Evolutionary conservation across 2,329 filamentous ascomycete genomes (phyloP), one percentile per base, ranked within the genome.

Genomic region (Mycosphaerella arachidis): DNA sequence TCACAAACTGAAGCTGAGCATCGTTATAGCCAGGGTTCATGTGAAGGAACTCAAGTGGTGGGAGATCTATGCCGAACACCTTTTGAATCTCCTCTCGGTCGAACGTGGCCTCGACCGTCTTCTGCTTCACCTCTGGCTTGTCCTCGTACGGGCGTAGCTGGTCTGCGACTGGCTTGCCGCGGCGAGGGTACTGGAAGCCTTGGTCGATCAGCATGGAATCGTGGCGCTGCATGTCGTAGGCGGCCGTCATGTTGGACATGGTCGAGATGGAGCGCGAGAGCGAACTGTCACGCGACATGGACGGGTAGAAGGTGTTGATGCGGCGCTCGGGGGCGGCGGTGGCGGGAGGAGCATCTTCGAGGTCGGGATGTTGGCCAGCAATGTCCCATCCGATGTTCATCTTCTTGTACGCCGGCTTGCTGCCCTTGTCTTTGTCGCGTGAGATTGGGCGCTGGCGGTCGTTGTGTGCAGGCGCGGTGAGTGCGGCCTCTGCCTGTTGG

Each of bases 1-100:
- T 73, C 33, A 78, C 74, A 67, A 80, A 80, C 13, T 76, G 70
- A 18, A 80, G 68, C 59, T 79, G 73, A 8, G 78, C 78, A 53
- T 79, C 71, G 30, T 71, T 70, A 20, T 61, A 60, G 29, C 75
- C 75, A 16, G 61, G 55, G 27, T 63, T 70, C 24, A 52, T 30
- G 5, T 71, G 68, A 27, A 80, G 71, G 58, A 70, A 74, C 16
- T 75, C 74, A 5, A 73, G 72, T 18, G 75, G 71, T n/a, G 78
- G 77, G 2, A 80, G 70, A 6, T 68, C 66, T 24, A 73, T 72
- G 24, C 76, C 77, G 53, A 80, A 80, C 13, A 78, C 66, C 30
- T 73, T 63, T 48, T 68, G 65, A 53, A 76, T 72, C 29, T 74
- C 71, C 24, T 66, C 65, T 58, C 67, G 66, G 63, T 72, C 67